Evolutionary conservation across 2,329 filamentous ascomycete species (phyloP), one percentile per base, ranked within the genome.

Genomic region (Knoxdaviesia capensis): DNA sequence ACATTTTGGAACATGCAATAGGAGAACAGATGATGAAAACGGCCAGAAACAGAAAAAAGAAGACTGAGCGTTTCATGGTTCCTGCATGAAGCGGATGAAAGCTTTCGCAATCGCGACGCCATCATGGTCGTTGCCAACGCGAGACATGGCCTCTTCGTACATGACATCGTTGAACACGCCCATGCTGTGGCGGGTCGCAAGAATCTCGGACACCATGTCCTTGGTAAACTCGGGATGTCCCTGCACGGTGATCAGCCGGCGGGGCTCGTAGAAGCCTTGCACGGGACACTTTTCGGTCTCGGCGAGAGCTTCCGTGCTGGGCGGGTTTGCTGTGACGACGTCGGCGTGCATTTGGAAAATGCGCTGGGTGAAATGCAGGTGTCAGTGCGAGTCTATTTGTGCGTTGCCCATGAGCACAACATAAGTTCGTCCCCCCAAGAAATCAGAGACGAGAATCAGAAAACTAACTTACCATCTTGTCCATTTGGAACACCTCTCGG

Each of bases 261-360:
- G 63, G 6, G 76, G 71, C 20, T 66, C 58, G 54, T 90, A 81
- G 71, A 92, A 84, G 46, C 77, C 80, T 57, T 93, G 85, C n/a
- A 85, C 75, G 7, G 66, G 60, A 60, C 85, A 92, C 38, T 66
- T 59, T 4, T 68, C 65, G 2, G 80, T 80, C 36, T 65, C 68
- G 2, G 74, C 84, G 2, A 92, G 65, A 2, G 64, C 58, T 43
- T 77, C 65, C 2, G 78, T 69, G 42, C 68, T 71, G 5, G 64
- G 52, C 0, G 84, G 83, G 43, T 74, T 73, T 28, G 65, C 59
- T 49, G 68, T 69, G 5, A 88, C 79, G 34, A 80, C 71, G 54
- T 94, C 84, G 48, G 76, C 73, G 58, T 94, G 85, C 81, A 92
- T 88, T 58, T 93, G 83, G 55, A 87, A 79, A 46, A 92, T 71